phyloP scores from a whole-genome alignment of 2,329 filamentous ascomycete species.

The Fusarium sp. region DNA sequence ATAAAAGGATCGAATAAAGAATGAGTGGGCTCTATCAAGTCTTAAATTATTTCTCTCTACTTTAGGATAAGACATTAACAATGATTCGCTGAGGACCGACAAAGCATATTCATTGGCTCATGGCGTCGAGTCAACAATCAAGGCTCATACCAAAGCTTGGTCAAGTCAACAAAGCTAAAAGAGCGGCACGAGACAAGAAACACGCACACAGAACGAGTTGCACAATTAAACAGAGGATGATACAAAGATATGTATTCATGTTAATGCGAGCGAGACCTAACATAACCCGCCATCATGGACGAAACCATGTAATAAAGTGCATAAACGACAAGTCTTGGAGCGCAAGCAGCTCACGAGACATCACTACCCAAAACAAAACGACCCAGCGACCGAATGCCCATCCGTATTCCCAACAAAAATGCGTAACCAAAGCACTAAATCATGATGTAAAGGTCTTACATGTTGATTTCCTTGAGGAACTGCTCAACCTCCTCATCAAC shows the following conservation, averaged over 20 bases:
- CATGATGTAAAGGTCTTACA: conserved; percentile 47
- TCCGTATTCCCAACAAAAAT: conserved; percentile 43
- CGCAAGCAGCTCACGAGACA: conserved; percentile 34
- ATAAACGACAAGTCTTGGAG: conserved; percentile 24
- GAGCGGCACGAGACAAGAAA: neutral
- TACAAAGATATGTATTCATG: conserved; percentile 39
- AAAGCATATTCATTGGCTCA: neutral
- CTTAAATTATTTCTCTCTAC: neutral
- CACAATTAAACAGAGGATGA: neutral
- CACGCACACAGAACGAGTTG: neutral
- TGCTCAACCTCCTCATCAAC: conserved; percentile 72
- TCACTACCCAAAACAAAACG: conserved; percentile 45
- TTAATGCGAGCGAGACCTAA: conserved; percentile 20
- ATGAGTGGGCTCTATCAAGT: neutral
- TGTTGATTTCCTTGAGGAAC: conserved; percentile 66
- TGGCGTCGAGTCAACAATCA: neutral
- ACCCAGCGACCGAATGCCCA: conserved; percentile 34
- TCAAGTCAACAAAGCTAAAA: neutral
- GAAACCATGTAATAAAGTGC: conserved; percentile 28
- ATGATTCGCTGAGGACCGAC: neutral
- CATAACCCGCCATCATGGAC: conserved; percentile 17
- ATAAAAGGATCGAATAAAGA: neutral
- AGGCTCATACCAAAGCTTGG: no score
- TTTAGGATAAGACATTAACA: neutral
- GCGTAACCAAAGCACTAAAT: conserved; percentile 42